These are phyloP conservation scores for Lasiodiplodia gonubiensis DNA, from an alignment of 2,329 filamentous ascomycete species.

Conservation along the genomic window DNA sequence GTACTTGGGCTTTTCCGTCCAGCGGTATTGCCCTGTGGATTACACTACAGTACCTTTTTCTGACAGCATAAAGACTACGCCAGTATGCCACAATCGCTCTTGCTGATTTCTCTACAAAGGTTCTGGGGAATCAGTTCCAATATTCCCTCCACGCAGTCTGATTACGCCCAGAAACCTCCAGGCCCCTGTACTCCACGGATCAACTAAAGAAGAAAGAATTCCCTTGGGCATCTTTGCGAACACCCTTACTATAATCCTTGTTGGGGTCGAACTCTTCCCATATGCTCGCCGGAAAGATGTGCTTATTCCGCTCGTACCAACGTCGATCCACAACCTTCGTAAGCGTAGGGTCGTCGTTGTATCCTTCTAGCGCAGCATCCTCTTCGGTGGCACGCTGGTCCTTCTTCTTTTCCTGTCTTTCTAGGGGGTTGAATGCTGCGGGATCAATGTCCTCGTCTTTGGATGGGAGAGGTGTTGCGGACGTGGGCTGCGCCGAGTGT, in stretches of 20 bases:
- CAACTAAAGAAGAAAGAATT: slow-evolving; percentile 80
- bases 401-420: slow-evolving; percentile 44
- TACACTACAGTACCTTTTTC: background rate
- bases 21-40: background rate
- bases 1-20: background rate
- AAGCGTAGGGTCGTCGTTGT: slow-evolving; percentile 73
- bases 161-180: background rate
- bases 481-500: slow-evolving; percentile 64
- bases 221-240: slow-evolving; percentile 82
- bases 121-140: background rate
- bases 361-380: slow-evolving; percentile 68
- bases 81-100: background rate
- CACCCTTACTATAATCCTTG: slow-evolving; percentile 78
- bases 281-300: slow-evolving; percentile 94
- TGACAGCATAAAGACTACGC: background rate
- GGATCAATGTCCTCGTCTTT: slow-evolving; percentile 34
- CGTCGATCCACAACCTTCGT: slow-evolving; percentile 95
- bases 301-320: slow-evolving; percentile 98
- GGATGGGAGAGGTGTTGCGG: slow-evolving; percentile 43
- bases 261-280: slow-evolving; percentile 96
- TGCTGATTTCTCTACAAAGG: background rate
- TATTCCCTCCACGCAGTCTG: background rate
- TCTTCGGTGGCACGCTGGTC: slow-evolving; percentile 35
- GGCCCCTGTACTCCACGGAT: background rate
- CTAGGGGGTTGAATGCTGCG: slow-evolving; percentile 49